A percentile compares a stretch with the other conserved stretches of the same genome.
phyloP scores from a whole-genome alignment of 805 yeast genomes.

The Yarrowia hollandica region DNA sequence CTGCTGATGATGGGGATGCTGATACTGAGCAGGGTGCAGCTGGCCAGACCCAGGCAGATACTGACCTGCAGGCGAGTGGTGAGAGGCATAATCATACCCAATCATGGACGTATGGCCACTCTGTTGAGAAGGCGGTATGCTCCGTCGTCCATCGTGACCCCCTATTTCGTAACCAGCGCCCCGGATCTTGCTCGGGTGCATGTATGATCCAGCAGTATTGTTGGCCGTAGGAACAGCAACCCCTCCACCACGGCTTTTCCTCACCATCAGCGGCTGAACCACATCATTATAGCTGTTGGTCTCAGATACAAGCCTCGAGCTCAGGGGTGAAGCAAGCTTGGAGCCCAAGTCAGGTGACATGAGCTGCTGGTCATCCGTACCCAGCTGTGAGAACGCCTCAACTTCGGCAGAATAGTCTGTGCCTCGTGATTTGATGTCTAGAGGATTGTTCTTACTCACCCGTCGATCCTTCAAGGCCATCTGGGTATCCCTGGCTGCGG shows the following conservation, averaged over 20 bases:
- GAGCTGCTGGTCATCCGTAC: background rate
- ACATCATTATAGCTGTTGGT: background rate
- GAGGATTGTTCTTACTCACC: background rate
- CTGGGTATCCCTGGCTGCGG: background rate
- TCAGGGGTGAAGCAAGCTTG: background rate
- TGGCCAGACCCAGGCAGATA: background rate
- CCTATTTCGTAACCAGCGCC: background rate
- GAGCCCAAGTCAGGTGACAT: constrained; percentile 18
- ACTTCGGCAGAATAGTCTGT: constrained; percentile 20
- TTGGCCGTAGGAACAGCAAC: background rate
- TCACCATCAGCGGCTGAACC: constrained; percentile 1
- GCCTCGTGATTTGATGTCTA: background rate
- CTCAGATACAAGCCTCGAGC: background rate
- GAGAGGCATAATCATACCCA: background rate
- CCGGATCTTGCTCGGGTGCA: background rate
- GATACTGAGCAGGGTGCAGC: no score
- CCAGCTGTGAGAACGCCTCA: background rate
- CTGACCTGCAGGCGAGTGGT: background rate
- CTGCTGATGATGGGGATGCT: background rate
- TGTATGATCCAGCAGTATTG: background rate
- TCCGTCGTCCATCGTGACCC: background rate
- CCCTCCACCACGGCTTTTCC: constrained; percentile 3
- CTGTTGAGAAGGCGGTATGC: background rate
- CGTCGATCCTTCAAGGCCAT: background rate
- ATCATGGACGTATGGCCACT: background rate